phyloP scores from a whole-genome alignment of 2,329 filamentous ascomycete species.

The Monilinia polystroma region DNA sequence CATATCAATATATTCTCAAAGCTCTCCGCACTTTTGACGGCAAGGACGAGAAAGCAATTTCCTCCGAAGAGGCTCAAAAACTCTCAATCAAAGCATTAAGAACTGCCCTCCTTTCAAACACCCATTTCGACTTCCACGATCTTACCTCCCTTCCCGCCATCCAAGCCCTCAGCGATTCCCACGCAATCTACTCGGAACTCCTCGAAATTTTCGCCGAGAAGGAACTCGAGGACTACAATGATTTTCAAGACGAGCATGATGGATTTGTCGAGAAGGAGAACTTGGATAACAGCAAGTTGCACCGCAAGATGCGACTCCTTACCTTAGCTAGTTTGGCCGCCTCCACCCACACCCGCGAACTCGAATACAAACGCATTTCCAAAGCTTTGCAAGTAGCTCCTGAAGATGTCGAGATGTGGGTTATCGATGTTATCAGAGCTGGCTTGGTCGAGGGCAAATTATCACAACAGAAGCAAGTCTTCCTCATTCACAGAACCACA shows the following conservation, averaged over 20 bases:
- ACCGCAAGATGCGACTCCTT: constrained; percentile 94
- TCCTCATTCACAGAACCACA: constrained; percentile 92
- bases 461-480: constrained; percentile 86
- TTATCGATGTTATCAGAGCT: constrained; percentile 95
- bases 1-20: constrained; percentile 67
- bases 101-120: constrained; percentile 62
- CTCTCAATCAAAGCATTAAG: constrained; percentile 66
- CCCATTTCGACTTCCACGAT: constrained; percentile 72
- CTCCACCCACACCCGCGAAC: constrained; percentile 76
- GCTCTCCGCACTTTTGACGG: constrained; percentile 60
- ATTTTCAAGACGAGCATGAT: constrained; percentile 89
- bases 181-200: constrained; percentile 83
- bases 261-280: constrained; percentile 78
- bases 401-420: constrained; percentile 95
- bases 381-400: constrained; percentile 78
- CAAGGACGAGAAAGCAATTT: constrained; percentile 53
- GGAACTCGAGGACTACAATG: constrained; percentile 90
- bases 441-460: constrained; percentile 96
- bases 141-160: constrained; percentile 71
- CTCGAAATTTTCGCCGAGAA: constrained; percentile 95
- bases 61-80: constrained; percentile 59
- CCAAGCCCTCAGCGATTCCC: constrained; percentile 81
- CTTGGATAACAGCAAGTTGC: constrained; percentile 69
- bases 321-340: constrained; percentile 90
- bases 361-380: constrained; percentile 83